Conservation (phyloP, 179 eudicot species). For the Beta lomatogona region DNA sequence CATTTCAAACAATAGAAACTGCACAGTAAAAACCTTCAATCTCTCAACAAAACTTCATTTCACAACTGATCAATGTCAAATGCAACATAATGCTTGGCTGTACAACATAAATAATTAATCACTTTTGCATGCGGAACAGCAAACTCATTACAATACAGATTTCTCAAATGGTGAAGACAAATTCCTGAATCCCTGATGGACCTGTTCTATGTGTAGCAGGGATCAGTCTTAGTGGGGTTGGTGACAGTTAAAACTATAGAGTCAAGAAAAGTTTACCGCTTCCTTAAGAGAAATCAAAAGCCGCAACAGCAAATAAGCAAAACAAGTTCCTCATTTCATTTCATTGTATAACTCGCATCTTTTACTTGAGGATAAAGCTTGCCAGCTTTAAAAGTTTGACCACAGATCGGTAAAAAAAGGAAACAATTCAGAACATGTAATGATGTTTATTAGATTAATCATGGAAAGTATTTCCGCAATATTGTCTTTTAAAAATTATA, state of each 20-base stretch:
- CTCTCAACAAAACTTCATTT: not conserved
- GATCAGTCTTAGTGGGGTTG: no score
- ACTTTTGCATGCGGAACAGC: not conserved
- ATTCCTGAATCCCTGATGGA: not conserved
- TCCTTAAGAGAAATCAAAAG: not conserved
- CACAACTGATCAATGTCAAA: not conserved
- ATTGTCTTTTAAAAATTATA: not conserved
- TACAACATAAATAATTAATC: not conserved
- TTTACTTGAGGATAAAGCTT: not conserved
- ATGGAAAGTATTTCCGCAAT: not conserved
- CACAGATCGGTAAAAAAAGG: not conserved
- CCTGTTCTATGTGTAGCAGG: not conserved
- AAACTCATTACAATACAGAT: not conserved
- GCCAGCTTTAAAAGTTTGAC: not conserved
- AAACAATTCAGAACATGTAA: not conserved
- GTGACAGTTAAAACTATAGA: not conserved
- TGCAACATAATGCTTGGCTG: not conserved
- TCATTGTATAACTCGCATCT: not conserved
- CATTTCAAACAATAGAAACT: not conserved
- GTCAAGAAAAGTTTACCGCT: not conserved
- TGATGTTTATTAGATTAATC: not conserved
- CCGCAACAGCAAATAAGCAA: not conserved
- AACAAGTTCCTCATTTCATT: not conserved
- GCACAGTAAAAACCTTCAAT: constrained; percentile 3
- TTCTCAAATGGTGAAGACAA: constrained; percentile 3